These are phyloP conservation scores for Coemansia sp. DNA, from an alignment of 192 early-diverging fungal genomes.

Conservation along the genomic window DNA sequence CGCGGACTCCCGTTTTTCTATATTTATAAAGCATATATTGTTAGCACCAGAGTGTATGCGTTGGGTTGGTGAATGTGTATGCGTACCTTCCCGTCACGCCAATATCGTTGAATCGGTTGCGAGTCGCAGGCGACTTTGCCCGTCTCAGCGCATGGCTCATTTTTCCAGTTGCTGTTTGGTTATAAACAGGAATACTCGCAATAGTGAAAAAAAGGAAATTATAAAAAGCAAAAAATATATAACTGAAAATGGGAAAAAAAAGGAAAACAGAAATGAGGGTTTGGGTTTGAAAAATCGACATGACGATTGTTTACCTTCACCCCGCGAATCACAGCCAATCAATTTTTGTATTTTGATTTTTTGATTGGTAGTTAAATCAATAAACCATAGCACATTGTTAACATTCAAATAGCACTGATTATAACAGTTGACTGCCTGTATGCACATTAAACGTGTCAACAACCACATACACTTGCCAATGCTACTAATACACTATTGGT, in stretches of 20 bases:
- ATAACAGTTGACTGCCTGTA: no score
- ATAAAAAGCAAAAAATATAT: not conserved
- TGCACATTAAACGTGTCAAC: no score
- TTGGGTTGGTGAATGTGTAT: not conserved
- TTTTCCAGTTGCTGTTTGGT: not conserved
- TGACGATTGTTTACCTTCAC: not conserved
- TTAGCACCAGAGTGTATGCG: not conserved
- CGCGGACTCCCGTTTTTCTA: slow-evolving; percentile 51
- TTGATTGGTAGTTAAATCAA: not conserved
- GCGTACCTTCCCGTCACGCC: slow-evolving; percentile 10
- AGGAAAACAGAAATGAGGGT: not conserved
- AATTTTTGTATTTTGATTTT: not conserved
- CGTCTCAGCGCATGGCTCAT: slow-evolving; percentile 2
- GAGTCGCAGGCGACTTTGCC: slow-evolving; percentile 5
- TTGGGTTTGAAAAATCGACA: not conserved
- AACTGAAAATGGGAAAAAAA: not conserved
- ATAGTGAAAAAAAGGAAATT: not conserved
- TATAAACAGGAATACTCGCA: not conserved
- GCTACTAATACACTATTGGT: not conserved
- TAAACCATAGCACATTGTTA: no score
- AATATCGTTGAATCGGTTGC: slow-evolving; percentile 14
- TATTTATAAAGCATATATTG: not conserved
- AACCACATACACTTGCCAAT: no score
- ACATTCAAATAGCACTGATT: no score
- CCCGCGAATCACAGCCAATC: not conserved